Conservation (phyloP, 768 basidiomycete genomes). For the Leccinum ochraceum region DNA sequence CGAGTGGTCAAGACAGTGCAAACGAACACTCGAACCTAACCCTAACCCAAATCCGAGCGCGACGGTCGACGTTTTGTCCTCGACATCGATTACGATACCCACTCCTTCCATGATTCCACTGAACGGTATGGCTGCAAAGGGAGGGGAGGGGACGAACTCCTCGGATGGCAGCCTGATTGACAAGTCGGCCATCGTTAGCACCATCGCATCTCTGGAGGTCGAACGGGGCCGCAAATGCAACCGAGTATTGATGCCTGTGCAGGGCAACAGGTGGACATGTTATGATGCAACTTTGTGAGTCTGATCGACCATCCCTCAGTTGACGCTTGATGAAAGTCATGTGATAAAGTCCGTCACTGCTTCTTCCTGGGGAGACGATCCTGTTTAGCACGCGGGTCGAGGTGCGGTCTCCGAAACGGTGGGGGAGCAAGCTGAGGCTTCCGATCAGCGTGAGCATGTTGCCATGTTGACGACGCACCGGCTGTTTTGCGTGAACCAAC, state of each 20-base stretch:
- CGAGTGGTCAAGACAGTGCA: background rate
- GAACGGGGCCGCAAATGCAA: conserved; percentile 49
- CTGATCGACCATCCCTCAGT: background rate
- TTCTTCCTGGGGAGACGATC: conserved; percentile 47
- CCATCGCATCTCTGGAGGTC: conserved; percentile 35
- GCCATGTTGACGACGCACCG: conserved; percentile 57
- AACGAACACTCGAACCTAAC: background rate
- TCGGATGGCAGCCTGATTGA: conserved; percentile 49
- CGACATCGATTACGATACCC: conserved; percentile 11
- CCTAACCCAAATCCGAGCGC: background rate
- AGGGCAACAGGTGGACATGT: conserved; percentile 40
- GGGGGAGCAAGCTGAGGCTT: conserved; percentile 56
- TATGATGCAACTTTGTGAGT: conserved; percentile 49
- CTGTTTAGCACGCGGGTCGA: conserved; percentile 56
- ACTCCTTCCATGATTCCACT: conserved; percentile 1
- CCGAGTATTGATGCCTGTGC: conserved; percentile 53
- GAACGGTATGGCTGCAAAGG: conserved; percentile 22
- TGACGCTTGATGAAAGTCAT: background rate
- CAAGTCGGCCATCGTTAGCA: conserved; percentile 31
- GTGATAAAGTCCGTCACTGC: conserved; percentile 34
- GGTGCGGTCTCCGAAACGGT: conserved; percentile 50
- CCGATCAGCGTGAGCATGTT: conserved; percentile 50
- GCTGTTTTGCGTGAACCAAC: conserved; percentile 56
- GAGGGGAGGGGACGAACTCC: conserved; percentile 44
- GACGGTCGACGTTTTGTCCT: conserved; percentile 1